phyloP scores from a whole-genome alignment of 768 basidiomycete genomes.

The Roridomyces roridus region DNA sequence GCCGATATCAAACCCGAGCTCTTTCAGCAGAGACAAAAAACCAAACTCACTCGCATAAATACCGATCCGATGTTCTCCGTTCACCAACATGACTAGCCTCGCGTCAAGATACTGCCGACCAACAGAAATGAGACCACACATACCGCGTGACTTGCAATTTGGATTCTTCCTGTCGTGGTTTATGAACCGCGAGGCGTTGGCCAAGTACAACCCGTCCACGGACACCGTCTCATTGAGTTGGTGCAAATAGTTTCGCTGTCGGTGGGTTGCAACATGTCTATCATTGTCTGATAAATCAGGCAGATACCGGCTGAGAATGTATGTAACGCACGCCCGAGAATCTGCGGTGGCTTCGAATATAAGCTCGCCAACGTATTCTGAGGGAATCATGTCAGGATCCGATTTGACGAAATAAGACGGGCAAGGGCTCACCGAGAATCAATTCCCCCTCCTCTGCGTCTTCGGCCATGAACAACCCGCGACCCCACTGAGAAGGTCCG shows the following conservation, averaged over 20 bases:
- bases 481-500: conserved; percentile 51
- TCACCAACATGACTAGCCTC: conserved; percentile 62
- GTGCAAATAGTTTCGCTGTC: conserved; percentile 68
- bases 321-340: conserved; percentile 54
- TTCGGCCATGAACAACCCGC: conserved; percentile 61
- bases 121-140: conserved; percentile 35
- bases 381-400: not conserved
- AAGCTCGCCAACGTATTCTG: conserved; percentile 75
- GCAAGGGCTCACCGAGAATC: conserved; percentile 48
- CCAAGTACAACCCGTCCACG: conserved; percentile 62
- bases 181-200: conserved; percentile 70
- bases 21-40: not conserved
- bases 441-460: conserved; percentile 51
- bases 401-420: not conserved
- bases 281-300: not conserved
- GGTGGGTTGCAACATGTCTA: conserved; percentile 53
- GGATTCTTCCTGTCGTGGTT: conserved; percentile 54
- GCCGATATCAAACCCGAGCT: not conserved
- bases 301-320: too few relatives aligned
- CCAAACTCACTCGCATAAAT: conserved; percentile 61
- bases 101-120: not conserved
- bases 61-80: conserved; percentile 72
- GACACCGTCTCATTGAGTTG: conserved; percentile 50
- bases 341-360: conserved; percentile 54
- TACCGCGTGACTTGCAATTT: conserved; percentile 58